Evolutionary conservation across 2,329 filamentous ascomycete genomes (phyloP).

Genomic region (Alternaria gansuensis): DNA sequence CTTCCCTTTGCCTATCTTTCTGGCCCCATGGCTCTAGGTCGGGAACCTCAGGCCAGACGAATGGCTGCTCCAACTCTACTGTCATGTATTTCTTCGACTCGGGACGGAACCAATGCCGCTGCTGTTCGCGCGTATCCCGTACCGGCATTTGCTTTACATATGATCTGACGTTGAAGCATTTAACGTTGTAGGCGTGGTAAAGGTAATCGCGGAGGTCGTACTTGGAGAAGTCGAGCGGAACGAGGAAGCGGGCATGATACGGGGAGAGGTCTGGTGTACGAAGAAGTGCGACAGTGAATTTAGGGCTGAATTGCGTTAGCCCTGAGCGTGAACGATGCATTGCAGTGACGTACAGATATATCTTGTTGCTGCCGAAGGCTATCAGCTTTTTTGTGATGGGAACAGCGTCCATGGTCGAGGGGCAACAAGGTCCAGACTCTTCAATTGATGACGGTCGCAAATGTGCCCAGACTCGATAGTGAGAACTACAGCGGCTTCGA

Average conservation of each 20-base stretch:
- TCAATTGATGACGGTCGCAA: background rate
- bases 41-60: conserved; percentile 82
- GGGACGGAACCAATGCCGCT: conserved; percentile 72
- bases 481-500: background rate
- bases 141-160: conserved; percentile 77
- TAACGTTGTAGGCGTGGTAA: conserved; percentile 82
- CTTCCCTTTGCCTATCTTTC: conserved; percentile 56
- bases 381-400: conserved; percentile 47
- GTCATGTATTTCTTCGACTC: conserved; percentile 89
- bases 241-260: conserved; percentile 86
- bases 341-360: conserved; percentile 56
- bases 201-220: conserved; percentile 97
- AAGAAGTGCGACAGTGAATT: conserved; percentile 81
- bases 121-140: conserved; percentile 60
- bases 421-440: background rate
- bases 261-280: conserved; percentile 76
- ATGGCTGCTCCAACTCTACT: conserved; percentile 85
- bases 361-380: conserved; percentile 55
- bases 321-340: background rate
- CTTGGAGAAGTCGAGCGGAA: conserved; percentile 93
- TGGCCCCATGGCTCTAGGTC: conserved; percentile 56
- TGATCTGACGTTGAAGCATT: conserved; percentile 74
- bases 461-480: background rate
- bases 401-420: conserved; percentile 40
- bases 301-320: conserved; percentile 67